Conservation (phyloP, 768 basidiomycete species). For the Cubamyces sp. region DNA sequence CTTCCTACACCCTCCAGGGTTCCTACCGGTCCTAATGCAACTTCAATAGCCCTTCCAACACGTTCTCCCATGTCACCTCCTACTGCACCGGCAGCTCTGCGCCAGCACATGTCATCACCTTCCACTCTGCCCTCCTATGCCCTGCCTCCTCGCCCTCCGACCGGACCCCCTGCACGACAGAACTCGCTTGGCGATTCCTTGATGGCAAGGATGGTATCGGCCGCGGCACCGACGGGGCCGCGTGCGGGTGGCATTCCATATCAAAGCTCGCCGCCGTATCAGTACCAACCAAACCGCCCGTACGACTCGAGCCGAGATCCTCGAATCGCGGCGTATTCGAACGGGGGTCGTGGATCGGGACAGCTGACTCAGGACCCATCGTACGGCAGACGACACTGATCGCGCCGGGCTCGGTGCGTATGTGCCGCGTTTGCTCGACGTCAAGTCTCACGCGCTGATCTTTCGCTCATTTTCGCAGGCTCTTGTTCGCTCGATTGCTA, state of each 20-base stretch:
- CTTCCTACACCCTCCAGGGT: not conserved
- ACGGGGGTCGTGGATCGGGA: not conserved
- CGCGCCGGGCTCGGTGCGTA: not conserved
- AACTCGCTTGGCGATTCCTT: slow-evolving; percentile 8
- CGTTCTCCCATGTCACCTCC: not conserved
- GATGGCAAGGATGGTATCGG: slow-evolving; percentile 15
- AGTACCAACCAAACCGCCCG: not conserved
- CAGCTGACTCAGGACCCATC: not conserved
- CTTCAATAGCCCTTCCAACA: not conserved
- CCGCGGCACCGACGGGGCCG: not conserved
- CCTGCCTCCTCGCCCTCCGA: not conserved
- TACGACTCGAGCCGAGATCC: slow-evolving; percentile 9
- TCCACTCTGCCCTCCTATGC: not conserved
- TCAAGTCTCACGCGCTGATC: too few species aligned
- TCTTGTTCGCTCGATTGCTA: too few species aligned
- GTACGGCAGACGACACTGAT: not conserved
- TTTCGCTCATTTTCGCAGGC: too few species aligned
- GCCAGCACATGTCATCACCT: not conserved
- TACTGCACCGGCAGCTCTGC: not conserved
- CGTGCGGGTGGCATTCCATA: not conserved
- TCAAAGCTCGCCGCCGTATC: not conserved
- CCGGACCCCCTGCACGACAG: not conserved
- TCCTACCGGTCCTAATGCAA: not conserved
- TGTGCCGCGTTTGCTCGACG: too few species aligned
- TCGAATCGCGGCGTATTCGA: not conserved